Conservation (phyloP, 306 rosid species). For the Trichosanthes truncata region DNA sequence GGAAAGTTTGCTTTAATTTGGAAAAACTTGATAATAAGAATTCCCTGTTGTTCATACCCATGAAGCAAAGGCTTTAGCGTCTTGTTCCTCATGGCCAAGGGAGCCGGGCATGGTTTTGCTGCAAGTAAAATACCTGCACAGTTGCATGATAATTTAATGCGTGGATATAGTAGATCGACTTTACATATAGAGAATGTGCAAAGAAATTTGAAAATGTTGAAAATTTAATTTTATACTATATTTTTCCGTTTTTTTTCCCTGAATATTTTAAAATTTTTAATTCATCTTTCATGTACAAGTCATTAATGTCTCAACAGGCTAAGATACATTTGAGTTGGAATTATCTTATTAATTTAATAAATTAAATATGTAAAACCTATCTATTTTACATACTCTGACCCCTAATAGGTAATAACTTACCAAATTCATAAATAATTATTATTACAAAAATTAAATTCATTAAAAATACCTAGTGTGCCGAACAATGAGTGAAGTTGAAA, state of each 20-base stretch:
- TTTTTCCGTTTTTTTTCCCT: not conserved
- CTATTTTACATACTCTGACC: not conserved
- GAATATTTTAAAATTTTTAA: not conserved
- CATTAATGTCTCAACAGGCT: not conserved
- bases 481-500: not conserved
- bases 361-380: not conserved
- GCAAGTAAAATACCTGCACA: constrained; percentile 71
- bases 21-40: not conserved
- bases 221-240: not conserved
- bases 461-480: not conserved
- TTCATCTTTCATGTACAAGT: not conserved
- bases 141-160: not conserved
- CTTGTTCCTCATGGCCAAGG: constrained; percentile 79
- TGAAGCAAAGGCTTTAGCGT: constrained; percentile 83
- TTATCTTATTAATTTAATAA: not conserved
- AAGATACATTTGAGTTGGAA: not conserved
- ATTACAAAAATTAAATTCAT: not conserved
- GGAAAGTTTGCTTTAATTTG: not conserved
- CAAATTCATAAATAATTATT: not conserved
- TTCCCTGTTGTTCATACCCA: constrained; percentile 44
- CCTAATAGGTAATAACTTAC: not conserved
- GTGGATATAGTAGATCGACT: not conserved
- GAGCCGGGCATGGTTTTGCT: constrained; percentile 95
- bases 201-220: not conserved
- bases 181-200: not conserved